Conservation (phyloP, 78 protist species). For the Tieghemostelium lacteum region DNA sequence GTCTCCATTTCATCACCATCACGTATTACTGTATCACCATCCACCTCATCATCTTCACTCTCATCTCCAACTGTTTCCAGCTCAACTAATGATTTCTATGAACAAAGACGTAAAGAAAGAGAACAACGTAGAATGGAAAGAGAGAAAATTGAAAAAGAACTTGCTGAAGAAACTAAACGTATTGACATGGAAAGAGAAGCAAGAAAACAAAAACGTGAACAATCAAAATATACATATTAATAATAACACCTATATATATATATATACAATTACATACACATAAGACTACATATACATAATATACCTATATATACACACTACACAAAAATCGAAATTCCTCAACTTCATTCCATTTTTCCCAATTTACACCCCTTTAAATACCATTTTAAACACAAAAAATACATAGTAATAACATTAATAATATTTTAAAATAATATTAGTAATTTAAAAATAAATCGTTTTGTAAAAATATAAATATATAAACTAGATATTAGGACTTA, state of each 20-base stretch:
- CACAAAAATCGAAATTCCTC: no score
- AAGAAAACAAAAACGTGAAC: constrained; percentile 40
- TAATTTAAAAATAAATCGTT: no score
- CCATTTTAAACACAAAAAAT: no score
- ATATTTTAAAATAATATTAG: no score
- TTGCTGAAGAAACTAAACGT: constrained; percentile 63
- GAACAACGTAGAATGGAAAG: constrained; percentile 24
- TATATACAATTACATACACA: no score
- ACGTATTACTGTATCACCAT: constrained; percentile 4
- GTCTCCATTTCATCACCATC: constrained; percentile 3
- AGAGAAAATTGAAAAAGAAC: constrained; percentile 48
- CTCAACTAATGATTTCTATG: neutral
- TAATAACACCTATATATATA: neutral
- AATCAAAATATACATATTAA: neutral
- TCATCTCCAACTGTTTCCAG: constrained; percentile 3
- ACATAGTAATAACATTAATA: no score
- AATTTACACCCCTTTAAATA: no score
- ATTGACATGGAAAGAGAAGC: constrained; percentile 64
- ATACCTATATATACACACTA: no score
- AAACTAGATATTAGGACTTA: no score
- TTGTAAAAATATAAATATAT: no score
- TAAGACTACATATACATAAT: no score
- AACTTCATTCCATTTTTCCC: no score
- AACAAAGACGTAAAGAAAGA: constrained; percentile 42
- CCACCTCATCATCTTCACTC: constrained; percentile 19